Evolutionary conservation across 164 flowering plant genomes (phyloP), one percentile per base, ranked within the genome.

Genomic region (Vitis riparia): DNA sequence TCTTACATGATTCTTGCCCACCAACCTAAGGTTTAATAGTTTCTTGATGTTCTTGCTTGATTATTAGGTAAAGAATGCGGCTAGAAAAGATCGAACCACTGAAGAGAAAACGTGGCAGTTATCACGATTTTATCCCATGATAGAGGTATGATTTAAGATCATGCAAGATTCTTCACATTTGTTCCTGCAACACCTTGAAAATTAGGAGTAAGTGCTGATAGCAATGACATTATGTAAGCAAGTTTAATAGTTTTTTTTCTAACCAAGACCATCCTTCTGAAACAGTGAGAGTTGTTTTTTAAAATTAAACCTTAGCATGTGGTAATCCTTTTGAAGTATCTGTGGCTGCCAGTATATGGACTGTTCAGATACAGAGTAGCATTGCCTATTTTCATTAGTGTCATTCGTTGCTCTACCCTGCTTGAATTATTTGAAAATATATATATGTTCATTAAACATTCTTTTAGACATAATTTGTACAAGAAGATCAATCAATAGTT

Each of bases 51-150:
- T 67, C 16, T 55, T 55, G 6, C 57, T 63, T 62, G 32, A 5
- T 73, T 71, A 59, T 56, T 63, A 83, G 88, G 79, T 67, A 53
- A 85, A 80, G 66, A 69, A 72, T 15, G 80, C 86, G 61, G 62
- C 78, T 17, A 77, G 88, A 68, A 85, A 85, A 63, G 88, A 83
- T 55, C 78, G 82, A 48, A 70, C 69, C 53, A 77, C 78, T 55
- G 86, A 85, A 66, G 86, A 85, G 73, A 83, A 77, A 74, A 77
- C 81, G 11, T 83, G 86, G 86, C 81, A 79, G 66, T 76, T 85
- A 8, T 83, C 75, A 17, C 77, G 85, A 17, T 85, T 85, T 73
- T 81, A 82, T 71, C 88, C 88, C 12, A 29, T 85, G 77, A 61
- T 82, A 50, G 88, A 85, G 84, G 88, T 78, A 65, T 14, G 66